Evolutionary conservation across 495 filamentous ascomycete species (phyloP), one percentile per base, ranked within the genome.

Genomic region (Corynascus novoguineensis): DNA sequence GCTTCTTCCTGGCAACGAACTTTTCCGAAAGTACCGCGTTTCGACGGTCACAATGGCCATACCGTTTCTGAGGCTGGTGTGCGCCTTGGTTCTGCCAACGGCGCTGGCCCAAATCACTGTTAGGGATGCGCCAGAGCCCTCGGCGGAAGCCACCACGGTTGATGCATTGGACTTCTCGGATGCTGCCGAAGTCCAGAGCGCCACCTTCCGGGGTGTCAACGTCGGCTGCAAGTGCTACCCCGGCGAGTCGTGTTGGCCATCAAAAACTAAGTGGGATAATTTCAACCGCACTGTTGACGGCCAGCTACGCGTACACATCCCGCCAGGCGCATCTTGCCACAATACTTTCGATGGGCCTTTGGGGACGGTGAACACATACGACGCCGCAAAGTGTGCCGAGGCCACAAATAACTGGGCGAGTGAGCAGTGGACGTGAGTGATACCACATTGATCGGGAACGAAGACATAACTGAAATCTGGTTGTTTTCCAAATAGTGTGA

Each of bases 191-290:
- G 24, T 42, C 24, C 11, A 21, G 9, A 35, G 41, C 15, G 24
- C 37, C 14, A 47, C 27, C 21, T 22, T 47, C 4, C 60, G 68
- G 9, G 70, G 69, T 2, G 50, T 52, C 42, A 52, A 60, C 14
- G 73, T 69, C 51, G 71, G 71, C 5, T 77, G 73, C 63, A 78
- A 77, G 60, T 78, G 74, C 50, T 68, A 68, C 46, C 45, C 63
- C 3, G 73, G 66, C 21, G 68, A 77, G 40, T 41, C 51, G 1
- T 78, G 75, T 63, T 78, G 75, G 75, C 75, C 75, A 11, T 61
- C 50, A 14, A 15, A 34, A 5, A 19, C 14, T 17, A 49, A 68
- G 22, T 78, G 74, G 73, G 50, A 62, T 1, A 11, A 17, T 10
- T 46, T 78, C 40, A 77, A 78, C 60, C 48, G 50, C 17, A 72